Conservation (phyloP, 2,329 filamentous ascomycete genomes). For the Epichloe uncinata region DNA sequence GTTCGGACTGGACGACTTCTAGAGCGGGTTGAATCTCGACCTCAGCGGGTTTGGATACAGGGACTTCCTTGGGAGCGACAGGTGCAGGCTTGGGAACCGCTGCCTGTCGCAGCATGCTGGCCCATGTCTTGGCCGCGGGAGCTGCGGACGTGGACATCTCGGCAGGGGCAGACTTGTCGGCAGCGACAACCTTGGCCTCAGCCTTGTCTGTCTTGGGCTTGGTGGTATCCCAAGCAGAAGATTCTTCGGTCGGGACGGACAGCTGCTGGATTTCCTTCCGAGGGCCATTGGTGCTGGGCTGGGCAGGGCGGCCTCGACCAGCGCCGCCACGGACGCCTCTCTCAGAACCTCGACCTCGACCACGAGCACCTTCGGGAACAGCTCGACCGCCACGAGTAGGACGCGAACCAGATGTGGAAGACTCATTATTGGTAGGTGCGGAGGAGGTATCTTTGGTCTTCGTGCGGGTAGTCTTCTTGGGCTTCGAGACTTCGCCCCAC, state of each 20-base stretch:
- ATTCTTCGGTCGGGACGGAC: conserved; percentile 59
- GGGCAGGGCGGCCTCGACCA: conserved; percentile 49
- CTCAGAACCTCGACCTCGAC: conserved; percentile 49
- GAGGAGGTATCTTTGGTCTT: conserved; percentile 55
- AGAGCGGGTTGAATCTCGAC: conserved; percentile 23
- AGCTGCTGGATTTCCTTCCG: conserved; percentile 40
- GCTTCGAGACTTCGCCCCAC: conserved; percentile 74
- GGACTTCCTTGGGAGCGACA: conserved; percentile 6
- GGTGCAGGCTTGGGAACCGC: conserved; percentile 41
- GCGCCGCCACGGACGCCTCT: conserved; percentile 39
- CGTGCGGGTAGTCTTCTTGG: conserved; percentile 61
- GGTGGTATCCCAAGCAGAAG: conserved; percentile 34
- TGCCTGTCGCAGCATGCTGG: conserved; percentile 57
- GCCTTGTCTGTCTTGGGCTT: conserved; percentile 21
- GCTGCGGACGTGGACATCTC: conserved; percentile 27
- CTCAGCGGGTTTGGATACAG: conserved; percentile 27
- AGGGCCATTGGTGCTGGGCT: conserved; percentile 45
- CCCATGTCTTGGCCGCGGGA: conserved; percentile 50
- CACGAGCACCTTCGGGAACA: conserved; percentile 48
- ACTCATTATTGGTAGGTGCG: conserved; percentile 35
- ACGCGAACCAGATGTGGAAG: conserved; percentile 29
- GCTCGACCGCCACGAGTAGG: conserved; percentile 47
- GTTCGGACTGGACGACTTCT: conserved; percentile 22
- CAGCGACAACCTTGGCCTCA: conserved; percentile 20
- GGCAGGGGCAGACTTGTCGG: conserved; percentile 20